These are phyloP conservation scores for Lasiosphaeria ovina DNA, from an alignment of 495 filamentous ascomycete genomes.

Conservation along the genomic window DNA sequence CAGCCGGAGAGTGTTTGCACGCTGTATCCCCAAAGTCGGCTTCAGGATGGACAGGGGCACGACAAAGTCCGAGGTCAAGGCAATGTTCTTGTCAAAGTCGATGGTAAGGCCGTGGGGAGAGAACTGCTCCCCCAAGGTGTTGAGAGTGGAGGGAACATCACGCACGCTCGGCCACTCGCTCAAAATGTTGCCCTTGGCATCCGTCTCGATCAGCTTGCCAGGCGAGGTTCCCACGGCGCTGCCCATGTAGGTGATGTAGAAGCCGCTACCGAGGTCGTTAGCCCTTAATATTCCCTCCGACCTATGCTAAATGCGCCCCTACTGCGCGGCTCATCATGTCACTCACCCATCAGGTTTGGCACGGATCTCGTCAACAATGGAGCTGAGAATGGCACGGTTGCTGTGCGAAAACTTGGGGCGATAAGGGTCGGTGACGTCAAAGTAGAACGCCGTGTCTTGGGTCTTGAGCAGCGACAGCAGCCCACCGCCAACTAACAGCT, in stretches of 20 bases:
- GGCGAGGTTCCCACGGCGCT: conserved; percentile 55
- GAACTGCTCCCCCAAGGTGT: conserved; percentile 59
- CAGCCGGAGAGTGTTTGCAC: conserved; percentile 57
- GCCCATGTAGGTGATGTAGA: conserved; percentile 57
- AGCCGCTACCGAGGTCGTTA: conserved; percentile 38
- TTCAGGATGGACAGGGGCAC: conserved; percentile 59
- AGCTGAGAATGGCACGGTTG: conserved; percentile 55
- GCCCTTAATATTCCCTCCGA: not conserved
- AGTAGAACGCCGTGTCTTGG: conserved; percentile 64
- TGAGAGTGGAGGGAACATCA: conserved; percentile 47
- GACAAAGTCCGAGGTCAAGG: conserved; percentile 62
- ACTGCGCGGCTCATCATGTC: too few relatives aligned
- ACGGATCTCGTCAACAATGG: conserved; percentile 62
- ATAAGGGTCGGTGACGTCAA: conserved; percentile 58
- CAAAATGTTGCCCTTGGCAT: conserved; percentile 59
- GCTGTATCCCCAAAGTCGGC: conserved; percentile 51
- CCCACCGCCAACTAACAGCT: conserved; percentile 59
- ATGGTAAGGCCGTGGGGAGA: conserved; percentile 59
- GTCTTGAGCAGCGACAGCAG: conserved; percentile 61
- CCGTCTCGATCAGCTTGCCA: conserved; percentile 59
- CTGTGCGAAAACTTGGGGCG: conserved; percentile 57
- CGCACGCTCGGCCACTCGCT: conserved; percentile 53
- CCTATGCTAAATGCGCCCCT: too few relatives aligned
- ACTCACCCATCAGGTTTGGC: conserved; percentile 60
- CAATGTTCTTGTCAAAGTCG: conserved; percentile 56